Evolutionary conservation across 2,329 filamentous ascomycete genomes (phyloP), one percentile per base, ranked within the genome.

Genomic region (Myriangium duriaei): DNA sequence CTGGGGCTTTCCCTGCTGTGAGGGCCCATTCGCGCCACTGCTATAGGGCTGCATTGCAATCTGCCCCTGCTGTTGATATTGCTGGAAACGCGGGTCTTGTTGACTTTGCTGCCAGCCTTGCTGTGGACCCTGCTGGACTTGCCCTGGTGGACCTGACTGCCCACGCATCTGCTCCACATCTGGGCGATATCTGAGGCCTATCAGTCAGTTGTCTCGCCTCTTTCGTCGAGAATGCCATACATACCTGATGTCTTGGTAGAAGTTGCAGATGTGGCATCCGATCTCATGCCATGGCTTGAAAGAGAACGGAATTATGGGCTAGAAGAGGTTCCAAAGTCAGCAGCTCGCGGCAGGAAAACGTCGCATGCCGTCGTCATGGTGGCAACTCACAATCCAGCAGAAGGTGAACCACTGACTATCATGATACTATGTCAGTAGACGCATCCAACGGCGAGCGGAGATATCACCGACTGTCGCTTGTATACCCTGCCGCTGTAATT

Each of bases 221-320:
- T 12, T n/a, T n/a, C n/a, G n/a, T n/a, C n/a, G n/a, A n/a, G n/a
- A n/a, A n/a, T n/a, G n/a, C n/a, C n/a, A 2, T 9, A 19, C 41
- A 18, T 45, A 64, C 51, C 63, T 63, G 47, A 68, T 57, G 45
- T 68, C 64, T 55, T 87, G 79, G 45, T 74, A 70, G 55, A 84
- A 86, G 55, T 79, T 75, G 69, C 81, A 88, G 56, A 86, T 76
- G 51, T 75, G 69, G 63, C 81, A 88, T 42, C 68, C 64, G 40
- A 88, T 69, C 51, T 85, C 80, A 49, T 57, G 57, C 49, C 58
- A 60, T 1, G 65, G 64, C 42, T 68, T 67, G 4, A 68, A 48
- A 16, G 73, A 77, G 51, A 86, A 77, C 0, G 81, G 81, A 16
- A 87, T 67, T 32, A 87, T 58, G 34, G 81, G 81, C 71, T 79